Base-by-base conservation (phyloP, 1,284 basidiomycete species). In the Puccinia brachypodii region DNA sequence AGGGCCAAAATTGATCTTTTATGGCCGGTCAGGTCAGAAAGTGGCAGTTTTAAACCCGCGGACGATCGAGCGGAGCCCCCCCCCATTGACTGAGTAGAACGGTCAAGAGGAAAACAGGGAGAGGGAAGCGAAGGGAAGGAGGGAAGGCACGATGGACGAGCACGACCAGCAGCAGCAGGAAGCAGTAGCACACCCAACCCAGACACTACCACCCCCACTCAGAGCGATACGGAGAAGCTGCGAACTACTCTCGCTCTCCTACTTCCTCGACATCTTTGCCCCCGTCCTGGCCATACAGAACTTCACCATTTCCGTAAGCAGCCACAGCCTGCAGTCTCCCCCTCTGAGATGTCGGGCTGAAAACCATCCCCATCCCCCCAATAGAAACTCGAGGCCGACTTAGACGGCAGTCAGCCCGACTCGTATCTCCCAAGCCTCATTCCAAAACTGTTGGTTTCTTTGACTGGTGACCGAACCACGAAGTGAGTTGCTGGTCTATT, bases 321-420 rank as follows among this genome's bases (percentile, higher is more conserved):
- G 14, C 28, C 42, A 25, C 22, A 76, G 28, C 42, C 36, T 28
- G 13, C 25, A 40, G 13, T 71, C 31, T 79, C 36, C 7, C 56
- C 33, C 47, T 13, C 33, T 36, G n/a, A n/a, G n/a, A n/a, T n/a
- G n/a, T n/a, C n/a, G n/a, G n/a, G n/a, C n/a, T n/a, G n/a, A n/a
- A n/a, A n/a, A n/a, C n/a, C n/a, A n/a, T 25, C 4, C 19, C 36
- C 16, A 9, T 38, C 38, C 19, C 8, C 28, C 44, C 40, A n/a
- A 50, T 36, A 79, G 77, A 71, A 79, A 79, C 77, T 79, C 33
- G 77, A 79, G 60, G 77, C 44, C 31, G 77, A 79, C 31, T 36
- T 79, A 42, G 77, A 71, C 72, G 77, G 77, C 53, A 69, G 47
- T 58, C 47, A 69, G 19, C 77, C 77, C 6, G 50, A 79, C 36